Conservation (phyloP, 768 basidiomycete genomes). For the Auricularia sp. region DNA sequence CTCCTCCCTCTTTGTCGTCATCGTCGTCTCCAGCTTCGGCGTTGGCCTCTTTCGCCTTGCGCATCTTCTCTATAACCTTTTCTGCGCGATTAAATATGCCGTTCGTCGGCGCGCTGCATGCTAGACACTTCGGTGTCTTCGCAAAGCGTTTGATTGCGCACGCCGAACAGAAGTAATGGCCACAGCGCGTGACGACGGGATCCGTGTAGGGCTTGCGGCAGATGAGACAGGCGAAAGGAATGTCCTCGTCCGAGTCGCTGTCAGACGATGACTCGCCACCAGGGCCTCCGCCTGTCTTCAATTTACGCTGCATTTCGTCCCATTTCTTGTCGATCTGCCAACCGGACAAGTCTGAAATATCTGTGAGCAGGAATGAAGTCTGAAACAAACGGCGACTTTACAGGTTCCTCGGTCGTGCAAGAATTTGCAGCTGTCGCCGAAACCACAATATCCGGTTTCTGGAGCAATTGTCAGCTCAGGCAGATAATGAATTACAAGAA, state of each 20-base stretch:
- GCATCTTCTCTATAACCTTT: constrained; percentile 82
- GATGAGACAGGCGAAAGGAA: constrained; percentile 97
- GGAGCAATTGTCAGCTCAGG: constrained; percentile 8
- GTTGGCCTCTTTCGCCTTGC: constrained; percentile 52
- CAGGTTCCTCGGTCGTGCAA: constrained; percentile 95
- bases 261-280: constrained; percentile 18
- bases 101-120: constrained; percentile 85
- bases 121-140: constrained; percentile 91
- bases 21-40: constrained; percentile 38
- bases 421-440: constrained; percentile 98
- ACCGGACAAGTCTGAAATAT: constrained; percentile 71
- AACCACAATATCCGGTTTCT: constrained; percentile 99
- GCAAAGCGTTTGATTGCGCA: constrained; percentile 94
- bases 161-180: constrained; percentile 90
- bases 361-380: constrained; percentile 14
- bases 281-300: background rate
- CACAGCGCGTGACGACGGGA: constrained; percentile 91
- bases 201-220: constrained; percentile 92
- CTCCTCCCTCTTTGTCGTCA: constrained; percentile 28
- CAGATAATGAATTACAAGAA: constrained; percentile 1
- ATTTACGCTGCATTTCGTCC: constrained; percentile 16
- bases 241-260: constrained; percentile 70
- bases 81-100: constrained; percentile 96
- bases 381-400: constrained; percentile 30
- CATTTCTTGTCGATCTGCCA: constrained; percentile 93